Percentiles rank a stretch among this genome's conserved stretches.
phyloP scores from a whole-genome alignment of 148 eudicot genomes.

The Amaranthus cruentus region DNA sequence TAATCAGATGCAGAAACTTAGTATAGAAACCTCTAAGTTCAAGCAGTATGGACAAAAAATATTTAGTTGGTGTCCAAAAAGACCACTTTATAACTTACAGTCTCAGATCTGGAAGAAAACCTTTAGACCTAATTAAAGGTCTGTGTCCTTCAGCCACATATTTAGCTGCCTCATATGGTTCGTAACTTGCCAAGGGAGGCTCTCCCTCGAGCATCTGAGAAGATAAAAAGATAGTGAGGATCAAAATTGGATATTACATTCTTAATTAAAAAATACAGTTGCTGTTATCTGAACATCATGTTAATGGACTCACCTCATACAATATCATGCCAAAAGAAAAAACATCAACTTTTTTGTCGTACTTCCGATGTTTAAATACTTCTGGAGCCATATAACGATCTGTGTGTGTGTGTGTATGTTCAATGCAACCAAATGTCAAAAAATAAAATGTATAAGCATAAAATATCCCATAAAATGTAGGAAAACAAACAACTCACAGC shows the following conservation, averaged over 20 bases:
- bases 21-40: no score
- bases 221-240: conserved; percentile 17
- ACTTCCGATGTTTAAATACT: conserved; percentile 92
- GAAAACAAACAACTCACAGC: conserved; percentile 59
- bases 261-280: not conserved
- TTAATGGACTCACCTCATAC: conserved; percentile 63
- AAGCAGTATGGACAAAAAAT: no score
- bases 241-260: not conserved
- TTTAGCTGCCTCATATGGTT: conserved; percentile 79
- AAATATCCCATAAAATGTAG: conserved; percentile 4
- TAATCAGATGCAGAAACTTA: no score
- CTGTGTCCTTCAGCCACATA: conserved; percentile 76
- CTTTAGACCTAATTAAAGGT: conserved; percentile 63
- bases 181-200: conserved; percentile 60
- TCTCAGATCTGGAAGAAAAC: conserved; percentile 51
- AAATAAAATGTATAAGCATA: conserved; percentile 5
- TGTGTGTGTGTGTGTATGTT: conserved; percentile 17
- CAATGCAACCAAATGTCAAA: conserved; percentile 2
- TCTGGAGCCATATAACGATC: conserved; percentile 99
- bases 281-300: not conserved
- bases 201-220: conserved; percentile 84
- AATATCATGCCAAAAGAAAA: conserved; percentile 96
- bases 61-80: no score
- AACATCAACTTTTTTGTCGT: conserved; percentile 97
- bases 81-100: conserved; percentile 44